These are phyloP conservation scores for Diaporthe caulivora DNA, from an alignment of 2,329 filamentous ascomycete species.

Conservation along the genomic window DNA sequence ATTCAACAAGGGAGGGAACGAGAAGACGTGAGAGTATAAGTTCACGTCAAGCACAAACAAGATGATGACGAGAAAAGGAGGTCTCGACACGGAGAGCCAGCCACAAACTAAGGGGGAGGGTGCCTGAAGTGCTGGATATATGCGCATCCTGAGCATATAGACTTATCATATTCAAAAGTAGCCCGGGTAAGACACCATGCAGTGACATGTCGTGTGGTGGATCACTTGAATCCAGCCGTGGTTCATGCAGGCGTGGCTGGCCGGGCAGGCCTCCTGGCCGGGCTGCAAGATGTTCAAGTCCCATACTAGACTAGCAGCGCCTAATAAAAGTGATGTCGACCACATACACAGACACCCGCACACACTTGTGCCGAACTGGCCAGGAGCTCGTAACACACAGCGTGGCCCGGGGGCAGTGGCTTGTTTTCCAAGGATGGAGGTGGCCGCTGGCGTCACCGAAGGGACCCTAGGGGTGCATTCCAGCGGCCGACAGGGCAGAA, in stretches of 20 bases:
- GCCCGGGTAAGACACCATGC: not conserved
- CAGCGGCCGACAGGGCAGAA: conserved; percentile 1
- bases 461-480: conserved; percentile 33
- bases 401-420: not conserved
- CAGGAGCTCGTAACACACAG: conserved; percentile 2
- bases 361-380: not conserved
- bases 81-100: not conserved
- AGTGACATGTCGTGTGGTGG: not conserved
- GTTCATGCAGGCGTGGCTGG: not conserved
- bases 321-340: not conserved
- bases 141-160: not conserved
- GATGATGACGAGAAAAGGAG: not conserved
- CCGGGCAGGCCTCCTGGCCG: not conserved
- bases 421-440: conserved; percentile 24
- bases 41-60: not conserved
- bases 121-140: not conserved
- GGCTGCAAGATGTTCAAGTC: not conserved
- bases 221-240: conserved; percentile 4
- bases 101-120: not conserved
- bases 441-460: conserved; percentile 15
- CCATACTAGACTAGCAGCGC: not conserved
- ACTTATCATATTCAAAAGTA: not conserved
- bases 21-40: not conserved
- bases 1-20: not conserved
- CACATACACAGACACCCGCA: not conserved